Evolutionary conservation across 2,329 filamentous ascomycete genomes (phyloP).

Genomic region (Talaromyces sp.): DNA sequence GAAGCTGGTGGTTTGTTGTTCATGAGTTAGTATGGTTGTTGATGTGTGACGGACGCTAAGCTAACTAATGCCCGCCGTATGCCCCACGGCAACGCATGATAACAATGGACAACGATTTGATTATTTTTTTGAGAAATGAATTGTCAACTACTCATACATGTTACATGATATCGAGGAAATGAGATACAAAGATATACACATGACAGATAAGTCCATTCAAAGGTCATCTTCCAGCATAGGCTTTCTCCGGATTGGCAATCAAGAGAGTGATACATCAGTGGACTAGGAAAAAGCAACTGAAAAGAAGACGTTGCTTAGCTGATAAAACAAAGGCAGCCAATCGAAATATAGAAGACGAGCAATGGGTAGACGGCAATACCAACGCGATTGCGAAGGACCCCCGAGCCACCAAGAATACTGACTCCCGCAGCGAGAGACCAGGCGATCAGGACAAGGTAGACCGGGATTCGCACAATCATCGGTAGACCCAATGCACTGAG

Average conservation of each 20-base stretch:
- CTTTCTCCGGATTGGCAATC: neutral
- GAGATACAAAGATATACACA: neutral
- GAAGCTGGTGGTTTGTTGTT: constrained; percentile 1
- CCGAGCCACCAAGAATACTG: constrained; percentile 91
- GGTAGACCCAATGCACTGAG: constrained; percentile 78
- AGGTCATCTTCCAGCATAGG: neutral
- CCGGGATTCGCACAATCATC: constrained; percentile 76
- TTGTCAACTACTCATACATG: neutral
- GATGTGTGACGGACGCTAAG: constrained; percentile 4
- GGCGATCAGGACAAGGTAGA: constrained; percentile 79
- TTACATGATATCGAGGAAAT: neutral
- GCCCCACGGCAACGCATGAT: constrained; percentile 7
- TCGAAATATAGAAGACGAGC: constrained; percentile 87
- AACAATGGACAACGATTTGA: constrained; percentile 4
- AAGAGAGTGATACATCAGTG: neutral
- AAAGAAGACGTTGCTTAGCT: constrained; percentile 52
- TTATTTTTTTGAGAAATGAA: neutral
- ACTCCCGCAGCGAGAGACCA: constrained; percentile 96
- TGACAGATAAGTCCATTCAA: neutral
- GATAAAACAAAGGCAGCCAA: constrained; percentile 96
- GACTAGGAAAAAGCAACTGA: neutral
- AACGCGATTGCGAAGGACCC: constrained; percentile 90
- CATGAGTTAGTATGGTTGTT: neutral
- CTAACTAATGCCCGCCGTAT: neutral
- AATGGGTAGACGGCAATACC: constrained; percentile 91